phyloP scores from a whole-genome alignment of 2,329 filamentous ascomycete genomes.

The Ophiosphaerella narmari region DNA sequence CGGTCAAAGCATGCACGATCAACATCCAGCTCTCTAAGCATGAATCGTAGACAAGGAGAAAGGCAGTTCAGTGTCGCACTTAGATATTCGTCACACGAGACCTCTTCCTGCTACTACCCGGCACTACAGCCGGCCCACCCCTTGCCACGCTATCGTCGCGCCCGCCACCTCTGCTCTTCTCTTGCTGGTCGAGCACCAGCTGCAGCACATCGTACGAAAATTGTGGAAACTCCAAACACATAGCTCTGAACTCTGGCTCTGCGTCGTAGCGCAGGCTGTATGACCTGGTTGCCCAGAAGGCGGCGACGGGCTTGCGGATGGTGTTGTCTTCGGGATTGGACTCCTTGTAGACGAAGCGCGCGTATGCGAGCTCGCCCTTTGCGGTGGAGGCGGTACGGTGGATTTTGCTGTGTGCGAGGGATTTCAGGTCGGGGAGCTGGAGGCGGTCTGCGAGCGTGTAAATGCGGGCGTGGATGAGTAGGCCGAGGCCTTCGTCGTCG shows the following conservation, averaged over 20 bases:
- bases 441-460: constrained; percentile 88
- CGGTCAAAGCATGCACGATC: too few species aligned
- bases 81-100: constrained; percentile 31
- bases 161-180: constrained; percentile 46
- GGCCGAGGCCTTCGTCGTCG: constrained; percentile 79
- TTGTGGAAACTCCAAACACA: constrained; percentile 88
- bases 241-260: constrained; percentile 78
- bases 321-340: constrained; percentile 70
- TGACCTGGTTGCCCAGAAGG: constrained; percentile 82
- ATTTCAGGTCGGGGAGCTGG: constrained; percentile 67
- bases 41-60: too few species aligned
- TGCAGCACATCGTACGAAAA: constrained; percentile 92
- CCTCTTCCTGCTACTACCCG: constrained; percentile 40
- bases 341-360: constrained; percentile 84
- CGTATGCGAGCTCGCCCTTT: constrained; percentile 88
- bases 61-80: not conserved
- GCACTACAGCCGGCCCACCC: constrained; percentile 45
- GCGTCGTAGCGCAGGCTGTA: constrained; percentile 85
- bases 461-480: constrained; percentile 85
- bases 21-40: too few species aligned
- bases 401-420: constrained; percentile 84
- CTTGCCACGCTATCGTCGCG: constrained; percentile 23
- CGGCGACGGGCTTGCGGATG: constrained; percentile 82
- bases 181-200: constrained; percentile 58
- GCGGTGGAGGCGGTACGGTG: constrained; percentile 88